Base-by-base conservation (phyloP, 352 stramenopile genomes). In the Phytophthora capsici region DNA sequence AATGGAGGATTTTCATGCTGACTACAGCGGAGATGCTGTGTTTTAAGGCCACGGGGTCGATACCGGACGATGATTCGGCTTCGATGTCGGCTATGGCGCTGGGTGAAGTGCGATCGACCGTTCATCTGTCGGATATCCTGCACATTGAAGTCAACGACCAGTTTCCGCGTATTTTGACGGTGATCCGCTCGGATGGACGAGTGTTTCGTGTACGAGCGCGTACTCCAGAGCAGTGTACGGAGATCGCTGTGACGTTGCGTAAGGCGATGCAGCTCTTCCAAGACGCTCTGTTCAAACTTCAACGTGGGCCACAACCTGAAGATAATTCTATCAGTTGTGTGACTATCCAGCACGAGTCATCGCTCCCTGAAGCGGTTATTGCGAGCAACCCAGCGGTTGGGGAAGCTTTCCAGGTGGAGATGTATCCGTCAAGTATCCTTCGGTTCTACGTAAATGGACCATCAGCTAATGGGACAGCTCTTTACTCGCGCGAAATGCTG, bases 101-200 rank as follows among this genome's bases (percentile, higher is more conserved):
- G 10, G 84, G 84, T 32, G 84, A 93, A 54, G 74, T 91, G 22
- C 80, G 82, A 34, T 87, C 80, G 28, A 79, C 78, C 1, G 81
- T 93, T 49, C 82, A 93, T 52, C 59, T 93, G 57, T 91, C 82
- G 6, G 84, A 93, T 63, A 93, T 93, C 48, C 57, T 93, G 49
- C 80, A 93, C 57, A 84, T 90, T 38, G 83, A 91, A 51, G 76
- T 93, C 40, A 88, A 83, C 57, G 82, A 91, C 22, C 72, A 88
- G 51, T 87, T 82, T 49, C 77, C 84, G 23, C 79, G 80, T 7
- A 91, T 93, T 63, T 57, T 93, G 5, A 90, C 82, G 23, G 80
- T 85, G 25, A 86, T 93, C n/a, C 84, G 84, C 22, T 80, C 82
- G 0, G 82, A 93, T 69, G 84, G 84, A 3, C 78, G 82, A 45